Percentiles rank a stretch among this genome's conserved stretches.
Evolutionary conservation across 2,329 filamentous ascomycete species (phyloP).

Genomic region (Fusarium albosuccineum): DNA sequence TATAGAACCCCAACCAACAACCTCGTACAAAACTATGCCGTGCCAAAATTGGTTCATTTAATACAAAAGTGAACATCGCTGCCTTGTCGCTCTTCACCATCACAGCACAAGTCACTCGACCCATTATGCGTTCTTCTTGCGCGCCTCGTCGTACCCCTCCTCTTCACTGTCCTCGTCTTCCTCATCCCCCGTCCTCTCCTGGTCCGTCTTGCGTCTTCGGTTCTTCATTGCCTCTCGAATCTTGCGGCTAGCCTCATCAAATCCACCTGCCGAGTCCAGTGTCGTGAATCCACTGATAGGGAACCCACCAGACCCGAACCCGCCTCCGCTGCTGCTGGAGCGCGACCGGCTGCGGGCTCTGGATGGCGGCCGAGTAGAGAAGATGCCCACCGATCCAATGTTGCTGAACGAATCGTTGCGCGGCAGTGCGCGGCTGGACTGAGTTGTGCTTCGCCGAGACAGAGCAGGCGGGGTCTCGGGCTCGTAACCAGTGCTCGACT

Average conservation of each 20-base stretch:
- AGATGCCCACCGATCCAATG: conserved; percentile 87
- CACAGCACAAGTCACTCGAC: neutral
- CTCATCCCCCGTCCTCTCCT: conserved; percentile 52
- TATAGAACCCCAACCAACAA: neutral
- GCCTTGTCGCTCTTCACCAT: neutral
- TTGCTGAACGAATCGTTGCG: conserved; percentile 96
- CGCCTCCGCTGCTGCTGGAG: conserved; percentile 76
- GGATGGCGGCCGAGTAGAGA: conserved; percentile 88
- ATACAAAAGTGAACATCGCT: conserved; percentile 31
- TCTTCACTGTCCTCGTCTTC: conserved; percentile 59
- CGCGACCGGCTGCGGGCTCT: conserved; percentile 79
- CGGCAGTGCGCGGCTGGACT: conserved; percentile 70
- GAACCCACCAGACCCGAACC: conserved; percentile 72
- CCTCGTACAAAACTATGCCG: conserved; percentile 8
- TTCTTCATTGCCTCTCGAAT: conserved; percentile 86
- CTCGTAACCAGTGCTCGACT: conserved; percentile 57
- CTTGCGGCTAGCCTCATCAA: conserved; percentile 86
- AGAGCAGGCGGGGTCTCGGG: conserved; percentile 56
- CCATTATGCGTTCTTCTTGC: conserved; percentile 56
- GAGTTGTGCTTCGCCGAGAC: conserved; percentile 64
- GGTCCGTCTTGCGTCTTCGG: conserved; percentile 66
- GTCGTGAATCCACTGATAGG: conserved; percentile 78
- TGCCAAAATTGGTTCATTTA: conserved; percentile 20
- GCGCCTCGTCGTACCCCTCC: conserved; percentile 58
- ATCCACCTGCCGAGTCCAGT: conserved; percentile 75